These are phyloP conservation scores for Trichoderma virens DNA, from an alignment of 495 filamentous ascomycete genomes.

Conservation along the genomic window DNA sequence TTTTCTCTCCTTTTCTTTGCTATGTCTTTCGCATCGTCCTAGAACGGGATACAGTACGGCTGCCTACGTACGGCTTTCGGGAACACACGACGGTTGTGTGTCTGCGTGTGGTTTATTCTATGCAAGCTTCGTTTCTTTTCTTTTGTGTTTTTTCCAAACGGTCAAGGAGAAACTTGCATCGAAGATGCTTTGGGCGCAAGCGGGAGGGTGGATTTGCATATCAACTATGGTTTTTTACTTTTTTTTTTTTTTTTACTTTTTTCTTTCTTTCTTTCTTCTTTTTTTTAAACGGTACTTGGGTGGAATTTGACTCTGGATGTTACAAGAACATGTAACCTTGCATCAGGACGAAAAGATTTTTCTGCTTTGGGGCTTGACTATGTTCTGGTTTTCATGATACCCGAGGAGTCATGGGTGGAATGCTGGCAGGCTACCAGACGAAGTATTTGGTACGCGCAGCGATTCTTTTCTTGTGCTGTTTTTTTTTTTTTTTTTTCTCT, in stretches of 20 bases:
- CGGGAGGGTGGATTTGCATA: neutral
- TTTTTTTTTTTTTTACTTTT: too few relatives aligned
- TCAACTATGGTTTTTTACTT: constrained; percentile 1
- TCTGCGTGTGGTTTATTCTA: neutral
- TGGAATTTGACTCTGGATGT: constrained; percentile 4
- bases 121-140: neutral
- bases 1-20: neutral
- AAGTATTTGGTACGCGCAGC: neutral
- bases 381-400: constrained; percentile 6
- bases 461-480: neutral
- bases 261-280: too few relatives aligned
- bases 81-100: neutral
- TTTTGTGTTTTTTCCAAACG: neutral
- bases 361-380: constrained; percentile 1
- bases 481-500: neutral
- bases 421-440: neutral
- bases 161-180: neutral
- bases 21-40: constrained; percentile 4
- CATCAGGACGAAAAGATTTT: constrained; percentile 4
- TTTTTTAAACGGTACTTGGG: neutral
- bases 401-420: neutral
- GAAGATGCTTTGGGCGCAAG: neutral
- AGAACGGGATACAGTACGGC: neutral
- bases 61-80: neutral
- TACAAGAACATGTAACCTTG: constrained; percentile 1